Base-by-base conservation (phyloP, 2,329 filamentous ascomycete genomes). In the Neodidymelliopsis sp. region DNA sequence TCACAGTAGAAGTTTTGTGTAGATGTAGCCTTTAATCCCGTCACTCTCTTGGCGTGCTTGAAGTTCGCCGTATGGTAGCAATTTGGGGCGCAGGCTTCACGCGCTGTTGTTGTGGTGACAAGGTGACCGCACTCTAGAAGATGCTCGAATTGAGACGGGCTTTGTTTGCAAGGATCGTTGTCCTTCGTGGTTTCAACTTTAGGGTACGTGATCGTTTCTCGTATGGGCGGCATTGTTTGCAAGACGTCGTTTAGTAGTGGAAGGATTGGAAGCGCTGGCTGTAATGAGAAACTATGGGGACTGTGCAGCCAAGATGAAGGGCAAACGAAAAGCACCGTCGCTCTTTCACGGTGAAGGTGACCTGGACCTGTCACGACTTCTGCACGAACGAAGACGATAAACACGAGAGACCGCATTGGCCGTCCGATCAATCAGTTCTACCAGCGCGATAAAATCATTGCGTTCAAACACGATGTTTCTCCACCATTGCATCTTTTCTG, bases 51-150 rank as follows among this genome's bases (percentile, higher is more conserved):
- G 2, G 5, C 6, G 4, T n/a, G 7, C 13, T 30, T 5, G 13
- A 1, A 29, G 2, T 22, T 19, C 4, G 28, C 16, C 11, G 49
- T 10, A 24, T 52, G 37, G 10, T 47, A 22, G 27, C 47, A 59
- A 18, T 59, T 59, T 7, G 44, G 49, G 2, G 56, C 56, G n/a
- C 56, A 56, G 2, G 40, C 35, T 23, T 54, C 43, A 8, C 45
- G 18, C 0, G 49, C 22, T 15, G 15, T 20, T 4, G 19, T n/a
- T 0, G 53, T 54, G 1, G 27, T 24, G 16, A 59, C 20, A 5
- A 52, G 15, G 23, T 56, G 53, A 2, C 47, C 43, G 28, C 56
- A 59, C 7, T 8, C 12, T 4, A 59, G 27, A 2, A 54, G 16
- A n/a, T 59, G 56, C 18, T 59, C 50, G 37, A 13, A 49, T 2